Conservation (phyloP, 2,329 filamentous ascomycete genomes). For the Trichoderma polysporum region DNA sequence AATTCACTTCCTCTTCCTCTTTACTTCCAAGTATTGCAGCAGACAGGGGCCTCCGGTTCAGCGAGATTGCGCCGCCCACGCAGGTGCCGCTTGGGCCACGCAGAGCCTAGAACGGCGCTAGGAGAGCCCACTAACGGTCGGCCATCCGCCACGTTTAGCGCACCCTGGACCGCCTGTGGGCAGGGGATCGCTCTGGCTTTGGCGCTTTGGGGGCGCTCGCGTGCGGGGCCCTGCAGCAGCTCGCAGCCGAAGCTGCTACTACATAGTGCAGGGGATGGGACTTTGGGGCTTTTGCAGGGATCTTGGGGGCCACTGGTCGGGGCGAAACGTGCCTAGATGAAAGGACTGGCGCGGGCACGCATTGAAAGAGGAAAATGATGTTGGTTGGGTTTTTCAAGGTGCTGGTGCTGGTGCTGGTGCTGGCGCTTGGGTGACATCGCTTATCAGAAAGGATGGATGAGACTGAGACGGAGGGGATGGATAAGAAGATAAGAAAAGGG, state of each 20-base stretch:
- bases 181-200: background rate
- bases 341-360: background rate
- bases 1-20: background rate
- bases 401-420: background rate
- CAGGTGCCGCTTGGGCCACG: constrained; percentile 11
- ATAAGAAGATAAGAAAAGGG: too few species aligned
- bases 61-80: constrained; percentile 13
- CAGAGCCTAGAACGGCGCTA: constrained; percentile 16
- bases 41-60: background rate
- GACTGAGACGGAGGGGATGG: too few species aligned
- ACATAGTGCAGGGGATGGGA: background rate
- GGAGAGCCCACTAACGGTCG: constrained; percentile 1
- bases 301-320: background rate
- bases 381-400: background rate
- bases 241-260: background rate
- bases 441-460: background rate
- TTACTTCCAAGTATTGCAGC: background rate
- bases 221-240: background rate
- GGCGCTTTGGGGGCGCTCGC: too few species aligned
- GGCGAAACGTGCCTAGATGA: background rate
- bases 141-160: constrained; percentile 3
- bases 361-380: background rate
- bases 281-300: background rate
- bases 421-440: background rate
- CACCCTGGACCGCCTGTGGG: background rate